phyloP scores from a whole-genome alignment of 495 filamentous ascomycete genomes.

The Annulohypoxylon maeteangense region DNA sequence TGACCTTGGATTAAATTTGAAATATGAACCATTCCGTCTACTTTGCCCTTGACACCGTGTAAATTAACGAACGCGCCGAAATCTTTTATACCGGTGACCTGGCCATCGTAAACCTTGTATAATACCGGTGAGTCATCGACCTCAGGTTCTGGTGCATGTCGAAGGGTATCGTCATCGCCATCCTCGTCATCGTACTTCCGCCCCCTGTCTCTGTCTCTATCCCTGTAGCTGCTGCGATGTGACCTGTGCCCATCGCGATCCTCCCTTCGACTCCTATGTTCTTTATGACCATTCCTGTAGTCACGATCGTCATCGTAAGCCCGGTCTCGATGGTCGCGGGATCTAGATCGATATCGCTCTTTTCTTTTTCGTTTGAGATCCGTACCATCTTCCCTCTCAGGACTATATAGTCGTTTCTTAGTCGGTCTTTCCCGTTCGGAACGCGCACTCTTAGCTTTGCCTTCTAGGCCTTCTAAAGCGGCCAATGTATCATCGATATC shows the following conservation, averaged over 20 bases:
- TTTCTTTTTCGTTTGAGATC: constrained; percentile 50
- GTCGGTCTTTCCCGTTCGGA: constrained; percentile 51
- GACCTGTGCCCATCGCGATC: constrained; percentile 73
- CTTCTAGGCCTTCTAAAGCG: constrained; percentile 84
- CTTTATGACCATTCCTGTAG: constrained; percentile 41
- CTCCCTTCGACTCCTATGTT: constrained; percentile 61
- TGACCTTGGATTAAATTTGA: constrained; percentile 90
- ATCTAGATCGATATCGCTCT: constrained; percentile 57
- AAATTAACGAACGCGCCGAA: constrained; percentile 97
- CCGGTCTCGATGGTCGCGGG: constrained; percentile 57
- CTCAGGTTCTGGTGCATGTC: constrained; percentile 78
- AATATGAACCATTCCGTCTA: constrained; percentile 95
- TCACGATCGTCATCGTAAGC: constrained; percentile 50
- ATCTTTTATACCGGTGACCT: constrained; percentile 90
- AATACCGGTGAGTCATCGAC: constrained; percentile 81
- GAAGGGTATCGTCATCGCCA: constrained; percentile 72
- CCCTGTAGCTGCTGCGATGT: constrained; percentile 53
- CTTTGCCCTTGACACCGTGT: constrained; percentile 84
- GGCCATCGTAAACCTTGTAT: constrained; percentile 90
- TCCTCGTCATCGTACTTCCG: constrained; percentile 54
- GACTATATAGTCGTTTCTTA: constrained; percentile 79
- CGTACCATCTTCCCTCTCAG: constrained; percentile 67
- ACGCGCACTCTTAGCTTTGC: constrained; percentile 62
- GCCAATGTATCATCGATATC: constrained; percentile 95
- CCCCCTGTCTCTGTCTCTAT: constrained; percentile 51